Evolutionary conservation across 78 protist genomes (phyloP), one percentile per base, ranked within the genome.

Genomic region (Dictyostelium citrinum): DNA sequence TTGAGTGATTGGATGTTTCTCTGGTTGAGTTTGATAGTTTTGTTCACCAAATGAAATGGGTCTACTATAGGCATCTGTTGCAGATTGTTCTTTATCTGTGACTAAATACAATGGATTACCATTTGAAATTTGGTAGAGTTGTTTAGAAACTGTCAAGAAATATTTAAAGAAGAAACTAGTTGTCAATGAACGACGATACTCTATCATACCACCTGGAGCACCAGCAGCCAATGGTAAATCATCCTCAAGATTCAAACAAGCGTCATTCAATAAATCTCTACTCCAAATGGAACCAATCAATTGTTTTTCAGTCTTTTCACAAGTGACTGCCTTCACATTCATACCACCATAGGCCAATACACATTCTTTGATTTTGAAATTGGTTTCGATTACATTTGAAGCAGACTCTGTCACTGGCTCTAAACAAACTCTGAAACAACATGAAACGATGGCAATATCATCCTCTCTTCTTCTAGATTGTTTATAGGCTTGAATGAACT

Each of bases 401-500:
- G 37, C 37, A 1, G 41, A 31, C 4, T 12, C 29, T 55, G 64
- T 2, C 0, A 55, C 5, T 55, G 64, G 64, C 5, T 37, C 70
- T 16, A 97, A 67, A 1, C n/a, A 24, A 17, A 95, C 96, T 84
- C 98, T 90, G 79, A 98, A 41, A 41, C 90, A 91, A 29, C 96
- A 83, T 27, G 91, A 95, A 16, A 97, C 98, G 41, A 98, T 97
- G 35, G 98, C 98, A 75, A 98, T 98, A 84, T 97, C 99, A 90
- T 98, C 99, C 17, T 98, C 98, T 39, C 95, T 71, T 16, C 99
- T 78, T 46, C 97, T 51, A 1, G 96, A 81, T 80, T 93, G 97
- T 83, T 98, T 98, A 83, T 68, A 98, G 24, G 98, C 82, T 24
- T 41, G 58, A 24, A 97, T 33, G 39, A 37, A 91, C 72, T 98